A percentile compares a stretch with the other conserved stretches of the same genome.
Evolutionary conservation across 2,329 filamentous ascomycete species (phyloP).

Genomic region (Lasiodiplodia citricola): DNA sequence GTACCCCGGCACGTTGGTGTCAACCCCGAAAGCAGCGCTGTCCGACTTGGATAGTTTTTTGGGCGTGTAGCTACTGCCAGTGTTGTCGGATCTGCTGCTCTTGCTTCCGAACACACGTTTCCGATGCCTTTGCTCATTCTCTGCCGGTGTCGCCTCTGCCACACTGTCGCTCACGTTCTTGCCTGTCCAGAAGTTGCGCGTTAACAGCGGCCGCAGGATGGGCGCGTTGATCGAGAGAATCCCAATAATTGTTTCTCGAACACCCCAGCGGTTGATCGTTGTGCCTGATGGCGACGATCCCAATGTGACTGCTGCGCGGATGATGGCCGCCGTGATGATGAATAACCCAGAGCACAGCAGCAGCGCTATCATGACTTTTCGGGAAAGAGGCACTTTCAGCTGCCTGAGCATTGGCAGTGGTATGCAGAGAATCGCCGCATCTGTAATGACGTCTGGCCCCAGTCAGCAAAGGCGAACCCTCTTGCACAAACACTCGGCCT

Average conservation of each 20-base stretch:
- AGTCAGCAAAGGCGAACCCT: not conserved
- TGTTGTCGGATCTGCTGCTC: conserved; percentile 5
- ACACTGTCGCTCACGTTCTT: not conserved
- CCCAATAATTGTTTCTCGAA: conserved; percentile 44
- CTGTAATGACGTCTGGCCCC: conserved; percentile 37
- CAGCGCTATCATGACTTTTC: conserved; percentile 41
- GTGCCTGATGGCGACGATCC: conserved; percentile 36
- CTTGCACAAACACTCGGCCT: not conserved
- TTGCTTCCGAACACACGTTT: conserved; percentile 1
- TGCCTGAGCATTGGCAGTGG: conserved; percentile 43
- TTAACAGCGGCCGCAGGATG: conserved; percentile 41
- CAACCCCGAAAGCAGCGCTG: conserved; percentile 9
- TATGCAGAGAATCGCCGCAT: conserved; percentile 39
- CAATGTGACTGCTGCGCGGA: conserved; percentile 40
- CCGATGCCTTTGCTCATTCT: not conserved
- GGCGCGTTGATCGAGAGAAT: conserved; percentile 46
- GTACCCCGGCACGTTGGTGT: conserved; percentile 11
- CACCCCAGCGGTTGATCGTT: conserved; percentile 46
- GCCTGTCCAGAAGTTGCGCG: conserved; percentile 37
- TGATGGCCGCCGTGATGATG: conserved; percentile 44
- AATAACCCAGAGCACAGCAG: conserved; percentile 44
- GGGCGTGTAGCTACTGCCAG: not conserved
- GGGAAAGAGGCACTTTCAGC: conserved; percentile 37
- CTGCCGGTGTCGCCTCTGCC: not conserved
- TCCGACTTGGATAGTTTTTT: conserved; percentile 3